Evolutionary conservation across 2,329 filamentous ascomycete species (phyloP), one percentile per base, ranked within the genome.

Genomic region (Calonectria leucothoes): DNA sequence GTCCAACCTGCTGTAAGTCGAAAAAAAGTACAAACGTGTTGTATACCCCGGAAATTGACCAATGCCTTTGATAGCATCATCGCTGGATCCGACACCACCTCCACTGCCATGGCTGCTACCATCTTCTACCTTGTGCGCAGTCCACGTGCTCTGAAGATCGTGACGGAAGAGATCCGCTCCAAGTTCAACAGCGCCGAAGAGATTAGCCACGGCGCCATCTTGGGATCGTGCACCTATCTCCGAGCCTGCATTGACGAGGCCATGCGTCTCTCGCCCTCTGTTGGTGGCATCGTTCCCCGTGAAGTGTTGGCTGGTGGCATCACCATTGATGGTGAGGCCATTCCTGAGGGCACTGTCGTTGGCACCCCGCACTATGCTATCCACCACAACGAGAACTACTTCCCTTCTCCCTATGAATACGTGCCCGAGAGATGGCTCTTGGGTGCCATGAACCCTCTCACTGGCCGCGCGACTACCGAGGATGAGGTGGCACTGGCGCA

Each of bases 61-160:
- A 20, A 33, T 42, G 11, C 25, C 25, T n/a, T n/a, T 5, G 52
- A n/a, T 37, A 89, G 88, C 11, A 93, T 94, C 85, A 93, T 93
- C 75, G 93, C 92, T 12, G 93, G 93, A 37, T 93, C 92, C 33
- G 93, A 94, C 80, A 94, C 93, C 0, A 94, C 93, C 1, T 93
- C 92, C 0, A 94, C 92, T 1, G 91, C 92, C 83, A 86, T 92
- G 88, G 89, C 91, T 4, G 89, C 90, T 1, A 91, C 90, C 0
- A 78, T 93, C 14, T 93, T 92, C 84, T 93, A 93, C 82, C 89
- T 93, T 23, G 87, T 88, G 37, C 90, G 90, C 70, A 87, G 87
- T 83, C 84, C 87, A 0, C 78, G 80, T 0, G 87, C 88, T 0
- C 84, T 92, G 3, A 80, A 84, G 27, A 87, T 83, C 66, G 89